Base-by-base conservation (phyloP, 2,329 filamentous ascomycete genomes). In the Fusarium secorum region DNA sequence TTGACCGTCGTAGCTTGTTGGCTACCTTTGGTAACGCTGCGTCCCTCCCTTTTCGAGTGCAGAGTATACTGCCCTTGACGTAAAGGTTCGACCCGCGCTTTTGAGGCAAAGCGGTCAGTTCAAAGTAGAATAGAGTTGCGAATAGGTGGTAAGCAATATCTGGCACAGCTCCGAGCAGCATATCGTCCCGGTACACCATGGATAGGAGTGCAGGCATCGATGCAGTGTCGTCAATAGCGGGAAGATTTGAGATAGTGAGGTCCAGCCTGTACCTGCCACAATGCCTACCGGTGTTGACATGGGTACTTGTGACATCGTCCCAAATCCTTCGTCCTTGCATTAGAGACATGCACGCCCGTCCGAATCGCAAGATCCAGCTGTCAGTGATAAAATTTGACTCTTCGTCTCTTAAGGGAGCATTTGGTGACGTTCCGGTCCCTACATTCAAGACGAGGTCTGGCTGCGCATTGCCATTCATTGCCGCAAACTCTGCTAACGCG, bases 111-210 rank as follows among this genome's bases (percentile, higher is more conserved):
- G 42, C n/a, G 14, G 44, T 39, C 28, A 56, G 20, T 10, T 62
- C 59, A 26, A 62, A 62, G 42, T 62, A 62, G 36, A 62, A 55
- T 28, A 62, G 51, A 48, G 59, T 62, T 14, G 59, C 51, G 11
- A 62, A 62, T 20, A 62, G 28, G 22, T 42, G 51, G 14, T 30
- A 26, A 7, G 59, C 44, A 17, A 62, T 32, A 6, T 55, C 22
- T 22, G 59, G 59, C 28, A 62, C 51, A 41, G 41, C 41, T 14
- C 38, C 2, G 28, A 56, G 33, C 6, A 52, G 20, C 3, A n/a
- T 38, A 38, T 18, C 17, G 30, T 62, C 59, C 3, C 28, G n/a
- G 28, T 33, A 39, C 11, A 62, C 59, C 35, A 56, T 36, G 24
- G 59, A 62, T 24, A 20, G 4, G 11, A 62, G 41, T 28, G 20